Percentiles rank a stretch among this genome's conserved stretches.
Evolutionary conservation across 345 rosid species (phyloP).

Genomic region (Ricinus communis): DNA sequence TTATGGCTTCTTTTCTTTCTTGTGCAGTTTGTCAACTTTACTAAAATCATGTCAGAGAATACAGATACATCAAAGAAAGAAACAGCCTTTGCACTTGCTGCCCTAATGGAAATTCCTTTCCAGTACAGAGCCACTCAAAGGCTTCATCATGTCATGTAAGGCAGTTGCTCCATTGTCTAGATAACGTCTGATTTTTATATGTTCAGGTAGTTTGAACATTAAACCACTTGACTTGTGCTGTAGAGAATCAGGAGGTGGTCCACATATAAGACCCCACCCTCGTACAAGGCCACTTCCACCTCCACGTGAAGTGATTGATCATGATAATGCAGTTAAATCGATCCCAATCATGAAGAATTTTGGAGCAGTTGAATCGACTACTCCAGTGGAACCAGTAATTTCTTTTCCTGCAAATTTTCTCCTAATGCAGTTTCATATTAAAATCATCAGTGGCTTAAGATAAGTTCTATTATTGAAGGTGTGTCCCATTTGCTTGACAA

Average conservation of each 20-base stretch:
- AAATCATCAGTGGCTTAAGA: too few species aligned
- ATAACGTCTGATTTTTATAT: slow-evolving; percentile 9
- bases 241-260: slow-evolving; percentile 30
- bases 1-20: not conserved
- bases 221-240: slow-evolving; percentile 38
- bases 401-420: not conserved
- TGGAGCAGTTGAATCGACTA: slow-evolving; percentile 39
- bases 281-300: slow-evolving; percentile 63
- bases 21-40: slow-evolving; percentile 84
- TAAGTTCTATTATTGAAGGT: slow-evolving; percentile 51
- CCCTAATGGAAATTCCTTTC: slow-evolving; percentile 91
- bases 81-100: slow-evolving; percentile 87
- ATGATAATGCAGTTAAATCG: slow-evolving; percentile 50
- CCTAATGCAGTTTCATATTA: slow-evolving; percentile 3
- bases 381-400: slow-evolving; percentile 46
- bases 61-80: slow-evolving; percentile 63
- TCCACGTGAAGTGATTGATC: slow-evolving; percentile 66
- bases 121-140: slow-evolving; percentile 81
- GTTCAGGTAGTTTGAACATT: slow-evolving; percentile 14
- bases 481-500: slow-evolving; percentile 92
- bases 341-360: slow-evolving; percentile 29
- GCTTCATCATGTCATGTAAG: slow-evolving; percentile 48
- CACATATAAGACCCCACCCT: slow-evolving; percentile 45
- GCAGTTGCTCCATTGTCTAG: slow-evolving; percentile 10
- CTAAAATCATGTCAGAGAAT: slow-evolving; percentile 78